Base-by-base conservation (phyloP, 306 rosid species). In the Inga leiocalycina region DNA sequence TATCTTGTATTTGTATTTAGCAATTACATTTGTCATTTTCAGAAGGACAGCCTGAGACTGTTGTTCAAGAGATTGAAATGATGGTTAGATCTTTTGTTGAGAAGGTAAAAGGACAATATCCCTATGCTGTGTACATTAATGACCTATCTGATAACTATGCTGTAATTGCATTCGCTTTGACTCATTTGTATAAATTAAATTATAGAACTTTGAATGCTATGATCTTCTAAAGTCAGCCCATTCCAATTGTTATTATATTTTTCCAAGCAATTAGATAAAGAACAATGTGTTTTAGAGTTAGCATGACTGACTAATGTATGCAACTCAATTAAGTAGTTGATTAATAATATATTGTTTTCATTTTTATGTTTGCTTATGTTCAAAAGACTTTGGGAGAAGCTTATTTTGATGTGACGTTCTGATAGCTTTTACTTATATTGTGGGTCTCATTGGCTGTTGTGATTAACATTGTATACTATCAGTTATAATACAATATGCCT, bases 41-140 rank as follows among this genome's bases (percentile, higher is more conserved):
- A 96, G 99, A 96, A 89, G 99, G 99, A 86, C 98, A 96, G 81
- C 93, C 99, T 13, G 98, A 96, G 81, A 93, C 85, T 88, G 85
- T 96, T 82, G 99, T 91, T 84, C 84, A 93, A 89, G 99, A 96
- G 71, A 96, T 96, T 86, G 98, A 96, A 90, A 51, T 8, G 83
- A 93, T 96, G 98, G 98, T 96, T 70, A 91, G 93, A 76, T 51
- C 94, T 73, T 93, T 90, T 79, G 93, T 96, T 80, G 98, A 92
- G 70, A 96, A 93, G 98, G 99, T 95, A 86, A 83, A 75, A 57
- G 43, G 59, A 57, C 46, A 5, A 22, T 76, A 61, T 61, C 41
- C 35, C 37, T 34, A 41, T 74, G 57, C 64, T 62, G 48, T 64
- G 83, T 49, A 71, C 56, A 14, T 75, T 15, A 35, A 67, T 69